Evolutionary conservation across 768 basidiomycete species (phyloP), one percentile per base, ranked within the genome.

Genomic region (Galerina sulciceps): DNA sequence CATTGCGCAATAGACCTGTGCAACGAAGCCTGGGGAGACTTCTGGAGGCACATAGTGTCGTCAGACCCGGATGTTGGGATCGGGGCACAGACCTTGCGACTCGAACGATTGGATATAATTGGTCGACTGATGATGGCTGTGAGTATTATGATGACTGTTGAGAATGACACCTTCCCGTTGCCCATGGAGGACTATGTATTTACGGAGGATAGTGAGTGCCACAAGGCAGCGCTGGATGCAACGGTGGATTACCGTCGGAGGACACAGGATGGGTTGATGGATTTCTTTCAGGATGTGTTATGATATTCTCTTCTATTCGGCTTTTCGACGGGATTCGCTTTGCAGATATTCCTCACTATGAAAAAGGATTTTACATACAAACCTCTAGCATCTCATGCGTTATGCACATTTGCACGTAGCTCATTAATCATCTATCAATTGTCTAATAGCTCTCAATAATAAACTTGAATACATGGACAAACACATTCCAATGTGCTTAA

Each of bases 91-190:
- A 45, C 58, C 14, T 34, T 56, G 14, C n/a, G 37, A 23, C 62
- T 56, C 20, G 55, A 53, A 10, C 53, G 57, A 22, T 46, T 58
- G 15, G 83, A 85, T 62, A 69, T 83, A 42, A 57, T 81, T 31
- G 78, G 77, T 22, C 76, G 74, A 67, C 62, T 80, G 61, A 78
- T 77, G 76, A 70, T 84, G 42, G 79, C 79, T 13, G 81, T 82
- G 63, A 77, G 79, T 64, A 72, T 74, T 18, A 67, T 84, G 55
- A 78, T 78, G 68, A 80, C 79, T 43, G 64, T 82, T 15, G 73
- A 78, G 46, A 79, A 80, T 48, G 72, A 75, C 1, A 40, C 34
- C 11, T 26, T 49, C 4, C 55, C 55, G 20, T 26, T 26, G 8
- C n/a, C n/a, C n/a, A 20, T 42, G 23, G 35, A 36, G 3, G 34